Percentiles rank a stretch among this genome's conserved stretches.
Conservation (phyloP, 257 asterid species). For the Ocimum tenuiflorum region DNA sequence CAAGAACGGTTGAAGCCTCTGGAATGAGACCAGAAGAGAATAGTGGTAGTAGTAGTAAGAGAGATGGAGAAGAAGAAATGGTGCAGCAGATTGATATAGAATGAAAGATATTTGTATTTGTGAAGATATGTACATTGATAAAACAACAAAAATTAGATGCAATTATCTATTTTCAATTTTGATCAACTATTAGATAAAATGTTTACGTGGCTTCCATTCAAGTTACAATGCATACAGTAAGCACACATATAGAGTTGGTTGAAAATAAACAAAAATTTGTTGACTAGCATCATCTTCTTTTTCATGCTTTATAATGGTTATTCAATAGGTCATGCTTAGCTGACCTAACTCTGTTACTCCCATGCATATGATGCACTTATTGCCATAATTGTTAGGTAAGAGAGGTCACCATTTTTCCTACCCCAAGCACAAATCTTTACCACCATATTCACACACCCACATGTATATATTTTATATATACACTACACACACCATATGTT, state of each 20-base stretch:
- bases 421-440: constrained; percentile 12
- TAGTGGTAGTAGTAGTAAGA: constrained; percentile 11
- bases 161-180: constrained; percentile 5
- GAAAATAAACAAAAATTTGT: not conserved
- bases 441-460: no score
- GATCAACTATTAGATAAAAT: no score
- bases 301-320: not conserved
- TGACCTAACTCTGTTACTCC: constrained; percentile 32
- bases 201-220: no score
- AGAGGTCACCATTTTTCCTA: constrained; percentile 23
- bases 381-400: constrained; percentile 24
- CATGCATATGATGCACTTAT: constrained; percentile 22
- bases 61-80: constrained; percentile 27
- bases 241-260: not conserved
- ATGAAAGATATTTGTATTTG: constrained; percentile 16
- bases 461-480: no score
- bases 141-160: constrained; percentile 23
- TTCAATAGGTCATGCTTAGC: constrained; percentile 26
- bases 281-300: not conserved
- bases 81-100: constrained; percentile 44
- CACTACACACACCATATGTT: no score
- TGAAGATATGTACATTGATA: not conserved
- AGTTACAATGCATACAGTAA: not conserved
- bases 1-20: constrained; percentile 64
- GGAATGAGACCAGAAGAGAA: constrained; percentile 44